These are phyloP conservation scores for Colletotrichum euphorbiae DNA, from an alignment of 2,329 filamentous ascomycete species.

Conservation along the genomic window DNA sequence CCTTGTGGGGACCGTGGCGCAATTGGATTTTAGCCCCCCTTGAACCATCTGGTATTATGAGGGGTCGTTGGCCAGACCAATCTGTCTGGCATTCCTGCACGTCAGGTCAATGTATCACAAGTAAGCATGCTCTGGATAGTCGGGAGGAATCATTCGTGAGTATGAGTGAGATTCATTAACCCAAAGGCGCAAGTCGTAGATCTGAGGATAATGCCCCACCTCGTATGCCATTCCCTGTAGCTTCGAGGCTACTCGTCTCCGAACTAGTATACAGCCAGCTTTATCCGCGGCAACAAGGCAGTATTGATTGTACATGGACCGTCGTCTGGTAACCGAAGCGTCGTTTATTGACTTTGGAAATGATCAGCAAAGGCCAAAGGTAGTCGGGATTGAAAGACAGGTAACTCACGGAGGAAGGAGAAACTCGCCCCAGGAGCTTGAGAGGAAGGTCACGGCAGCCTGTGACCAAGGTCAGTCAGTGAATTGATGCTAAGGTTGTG, in stretches of 20 bases:
- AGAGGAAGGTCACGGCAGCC: conserved; percentile 74
- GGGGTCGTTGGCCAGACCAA: neutral
- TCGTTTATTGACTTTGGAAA: conserved; percentile 33
- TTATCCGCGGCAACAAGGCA: conserved; percentile 31
- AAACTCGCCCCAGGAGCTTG: conserved; percentile 75
- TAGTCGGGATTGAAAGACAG: neutral
- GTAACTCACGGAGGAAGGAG: conserved; percentile 71
- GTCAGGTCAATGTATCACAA: neutral
- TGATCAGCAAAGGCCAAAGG: neutral
- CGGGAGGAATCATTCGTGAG: neutral
- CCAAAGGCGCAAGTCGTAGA: conserved; percentile 7
- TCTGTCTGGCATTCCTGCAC: neutral
- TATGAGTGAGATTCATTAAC: conserved; percentile 32
- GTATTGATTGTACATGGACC: conserved; percentile 36
- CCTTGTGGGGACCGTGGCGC: neutral
- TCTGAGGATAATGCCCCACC: conserved; percentile 11
- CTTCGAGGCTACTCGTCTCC: conserved; percentile 22
- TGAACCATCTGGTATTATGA: no score
- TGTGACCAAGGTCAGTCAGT: conserved; percentile 47
- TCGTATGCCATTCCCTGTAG: conserved; percentile 31
- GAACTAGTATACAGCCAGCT: conserved; percentile 40
- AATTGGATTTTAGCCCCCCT: no score
- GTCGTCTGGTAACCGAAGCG: conserved; percentile 18
- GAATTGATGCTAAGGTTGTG: neutral
- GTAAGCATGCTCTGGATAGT: neutral